Evolutionary conservation across 306 rosid genomes (phyloP).

Genomic region (Citrullus colocynthis): DNA sequence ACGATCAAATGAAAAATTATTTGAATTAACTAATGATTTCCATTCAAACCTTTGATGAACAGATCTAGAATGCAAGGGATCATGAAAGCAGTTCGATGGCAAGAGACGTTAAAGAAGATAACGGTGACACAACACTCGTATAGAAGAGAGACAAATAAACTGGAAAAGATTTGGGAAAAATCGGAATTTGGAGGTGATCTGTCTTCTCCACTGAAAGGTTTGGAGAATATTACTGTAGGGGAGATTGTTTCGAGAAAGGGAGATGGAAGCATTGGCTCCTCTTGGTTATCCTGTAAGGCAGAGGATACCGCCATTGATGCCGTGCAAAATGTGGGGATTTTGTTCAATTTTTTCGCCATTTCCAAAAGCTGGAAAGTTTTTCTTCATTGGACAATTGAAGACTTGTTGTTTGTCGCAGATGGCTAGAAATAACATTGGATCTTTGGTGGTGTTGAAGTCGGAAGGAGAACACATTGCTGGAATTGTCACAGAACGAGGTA

Average conservation of each 20-base stretch:
- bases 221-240: slow-evolving; percentile 72
- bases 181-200: slow-evolving; percentile 19
- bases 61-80: slow-evolving; percentile 50
- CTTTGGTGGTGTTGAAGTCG: slow-evolving; percentile 68
- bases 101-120: slow-evolving; percentile 22
- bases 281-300: slow-evolving; percentile 61
- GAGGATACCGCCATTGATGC: slow-evolving; percentile 53
- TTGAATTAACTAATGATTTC: neutral
- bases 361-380: neutral
- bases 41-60: slow-evolving; percentile 8
- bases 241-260: slow-evolving; percentile 53
- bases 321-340: slow-evolving; percentile 31
- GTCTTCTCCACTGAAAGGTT: slow-evolving; percentile 40
- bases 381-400: neutral
- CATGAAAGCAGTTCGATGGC: slow-evolving; percentile 21
- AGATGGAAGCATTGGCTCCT: slow-evolving; percentile 43
- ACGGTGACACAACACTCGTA: slow-evolving; percentile 28
- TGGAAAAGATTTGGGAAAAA: slow-evolving; percentile 16
- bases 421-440: slow-evolving; percentile 65
- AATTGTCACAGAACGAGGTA: slow-evolving; percentile 90
- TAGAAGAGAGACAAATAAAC: slow-evolving; percentile 25
- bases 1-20: neutral
- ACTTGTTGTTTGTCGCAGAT: slow-evolving; percentile 32
- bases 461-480: slow-evolving; percentile 57
- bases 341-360: neutral